Percentiles rank a stretch among this genome's conserved stretches.
These are phyloP conservation scores for Capsella bursapastoris DNA, from an alignment of 345 rosid species.

Conservation along the genomic window DNA sequence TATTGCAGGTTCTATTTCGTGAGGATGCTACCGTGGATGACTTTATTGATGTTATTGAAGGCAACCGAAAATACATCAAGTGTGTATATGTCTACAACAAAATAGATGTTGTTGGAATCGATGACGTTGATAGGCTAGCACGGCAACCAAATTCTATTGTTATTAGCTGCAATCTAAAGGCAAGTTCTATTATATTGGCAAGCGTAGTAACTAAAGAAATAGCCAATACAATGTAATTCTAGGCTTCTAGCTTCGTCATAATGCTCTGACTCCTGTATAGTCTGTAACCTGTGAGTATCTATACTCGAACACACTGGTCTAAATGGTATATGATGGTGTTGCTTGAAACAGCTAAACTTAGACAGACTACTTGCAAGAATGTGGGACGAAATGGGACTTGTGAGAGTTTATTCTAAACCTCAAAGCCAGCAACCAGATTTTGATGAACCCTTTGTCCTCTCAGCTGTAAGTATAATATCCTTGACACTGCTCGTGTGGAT, in stretches of 20 bases:
- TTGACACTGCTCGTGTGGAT: not conserved
- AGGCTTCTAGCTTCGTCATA: conserved; percentile 14
- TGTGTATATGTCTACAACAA: conserved; percentile 96
- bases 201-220: not conserved
- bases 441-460: conserved; percentile 80
- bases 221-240: not conserved
- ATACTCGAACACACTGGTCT: not conserved
- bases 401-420: conserved; percentile 93
- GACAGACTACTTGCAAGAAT: conserved; percentile 92
- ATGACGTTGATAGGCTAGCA: conserved; percentile 93
- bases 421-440: conserved; percentile 99
- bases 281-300: conserved; percentile 1
- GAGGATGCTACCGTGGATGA: conserved; percentile 99
- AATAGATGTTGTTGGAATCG: conserved; percentile 95
- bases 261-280: conserved; percentile 1
- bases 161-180: conserved; percentile 96
- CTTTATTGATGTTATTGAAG: conserved; percentile 96
- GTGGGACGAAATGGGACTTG: conserved; percentile 98
- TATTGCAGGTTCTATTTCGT: conserved; percentile 78
- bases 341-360: conserved; percentile 78
- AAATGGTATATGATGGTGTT: conserved; percentile 15
- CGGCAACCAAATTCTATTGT: conserved; percentile 90
- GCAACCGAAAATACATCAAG: conserved; percentile 93
- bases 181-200: conserved; percentile 42
- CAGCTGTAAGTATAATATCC: conserved; percentile 58